These are phyloP conservation scores for Solanum hybrid DNA, from an alignment of 305 asterid species.

Conservation along the genomic window DNA sequence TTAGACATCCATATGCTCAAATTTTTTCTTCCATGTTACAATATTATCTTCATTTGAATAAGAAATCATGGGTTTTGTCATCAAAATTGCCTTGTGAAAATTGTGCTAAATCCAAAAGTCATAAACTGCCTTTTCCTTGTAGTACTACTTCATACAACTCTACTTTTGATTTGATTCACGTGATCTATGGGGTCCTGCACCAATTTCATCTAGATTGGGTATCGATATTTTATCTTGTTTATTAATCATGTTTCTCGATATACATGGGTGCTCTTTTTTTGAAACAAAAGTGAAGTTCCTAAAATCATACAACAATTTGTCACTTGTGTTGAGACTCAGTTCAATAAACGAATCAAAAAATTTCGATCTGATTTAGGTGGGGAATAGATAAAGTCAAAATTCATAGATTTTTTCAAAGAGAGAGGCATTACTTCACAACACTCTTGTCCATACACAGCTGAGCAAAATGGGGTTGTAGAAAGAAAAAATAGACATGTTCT, in stretches of 20 bases:
- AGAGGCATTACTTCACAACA: neutral
- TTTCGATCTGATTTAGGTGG: neutral
- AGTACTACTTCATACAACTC: neutral
- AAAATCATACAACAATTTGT: neutral
- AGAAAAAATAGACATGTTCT: neutral
- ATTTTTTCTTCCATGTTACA: neutral
- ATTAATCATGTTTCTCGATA: neutral
- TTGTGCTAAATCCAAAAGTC: too few species aligned
- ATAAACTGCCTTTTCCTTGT: neutral
- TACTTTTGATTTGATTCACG: neutral
- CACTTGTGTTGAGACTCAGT: neutral
- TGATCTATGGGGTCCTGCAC: neutral
- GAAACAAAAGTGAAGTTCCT: neutral
- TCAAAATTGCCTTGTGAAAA: too few species aligned
- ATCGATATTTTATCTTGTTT: neutral
- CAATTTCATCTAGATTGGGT: neutral
- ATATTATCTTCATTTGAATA: neutral
- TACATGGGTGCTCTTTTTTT: neutral
- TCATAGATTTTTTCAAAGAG: neutral
- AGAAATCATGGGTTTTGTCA: too few species aligned
- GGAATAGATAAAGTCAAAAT: neutral
- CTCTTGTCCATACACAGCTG: neutral
- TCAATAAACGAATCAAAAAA: fast-evolving
- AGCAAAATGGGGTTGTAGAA: neutral
- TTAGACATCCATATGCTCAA: neutral